Base-by-base conservation (phyloP, 139 green algal species). In the Tetraselmis chui region DNA sequence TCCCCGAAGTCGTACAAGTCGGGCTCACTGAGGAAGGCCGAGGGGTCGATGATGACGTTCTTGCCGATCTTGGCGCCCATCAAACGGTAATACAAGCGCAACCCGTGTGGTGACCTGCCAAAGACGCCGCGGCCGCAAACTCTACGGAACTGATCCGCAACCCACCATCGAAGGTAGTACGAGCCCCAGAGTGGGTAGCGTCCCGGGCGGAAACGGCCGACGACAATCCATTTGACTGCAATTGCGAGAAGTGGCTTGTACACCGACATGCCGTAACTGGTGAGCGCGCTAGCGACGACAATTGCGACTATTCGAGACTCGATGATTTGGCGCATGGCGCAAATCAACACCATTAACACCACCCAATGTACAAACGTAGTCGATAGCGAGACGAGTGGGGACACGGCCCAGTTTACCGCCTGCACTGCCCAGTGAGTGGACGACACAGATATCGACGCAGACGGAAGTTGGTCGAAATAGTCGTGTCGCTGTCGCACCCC, bases 81-180 rank as follows among this genome's bases (percentile, higher is more conserved):
- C 0, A 87, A 29, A 1, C 84, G 80, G 29, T 80, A 81, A 77
- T 85, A 87, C 1, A 29, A 78, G 1, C 28, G 75, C 2, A 82
- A 58, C 0, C 45, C 27, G 2, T 22, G 5, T 23, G 28, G 28
- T 1, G 25, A 83, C 11, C 28, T 75, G 24, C 31, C 27, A 29
- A 87, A 87, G 76, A 87, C 32, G n/a, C 84, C 84, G 24, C 59
- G 28, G 1, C 81, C 80, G 75, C 30, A 80, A 23, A 86, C 77
- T 5, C 78, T 27, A 1, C 31, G 27, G 23, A 82, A 22, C 59
- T 85, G 80, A 26, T 81, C 32, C 1, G 59, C 80, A 0, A 87
- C 29, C 59, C 59, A 87, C 84, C 84, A 87, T 0, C 80, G 59
- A 28, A 87, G 59, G 84, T 87, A 87, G 28, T 79, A 78, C 30